Conservation (phyloP, 2,329 filamentous ascomycete genomes). For the Epichloe gansuensis region DNA sequence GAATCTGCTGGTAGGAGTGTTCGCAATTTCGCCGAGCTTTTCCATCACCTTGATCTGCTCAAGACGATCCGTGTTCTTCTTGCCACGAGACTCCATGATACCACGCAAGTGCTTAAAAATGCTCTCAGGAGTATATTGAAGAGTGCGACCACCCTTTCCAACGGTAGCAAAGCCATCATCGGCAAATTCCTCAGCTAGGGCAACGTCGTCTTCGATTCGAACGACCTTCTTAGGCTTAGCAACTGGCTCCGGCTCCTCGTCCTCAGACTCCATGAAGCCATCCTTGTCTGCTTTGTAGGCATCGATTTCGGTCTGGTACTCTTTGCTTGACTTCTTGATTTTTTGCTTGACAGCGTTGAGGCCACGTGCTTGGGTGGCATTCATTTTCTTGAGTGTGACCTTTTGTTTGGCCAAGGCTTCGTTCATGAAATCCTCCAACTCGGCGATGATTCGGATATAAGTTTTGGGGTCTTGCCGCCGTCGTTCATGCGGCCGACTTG, state of each 20-base stretch:
- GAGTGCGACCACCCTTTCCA: conserved; percentile 74
- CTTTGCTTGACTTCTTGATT: conserved; percentile 98
- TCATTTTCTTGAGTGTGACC: conserved; percentile 96
- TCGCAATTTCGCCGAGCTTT: conserved; percentile 80
- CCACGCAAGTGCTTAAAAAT: conserved; percentile 93
- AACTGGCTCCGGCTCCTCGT: conserved; percentile 54
- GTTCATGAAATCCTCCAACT: conserved; percentile 88
- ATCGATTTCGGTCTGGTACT: conserved; percentile 79
- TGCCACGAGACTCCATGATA: conserved; percentile 91
- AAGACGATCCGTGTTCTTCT: conserved; percentile 92
- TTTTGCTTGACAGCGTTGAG: conserved; percentile 96
- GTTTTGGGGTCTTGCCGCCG: conserved; percentile 68
- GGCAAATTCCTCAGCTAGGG: conserved; percentile 45
- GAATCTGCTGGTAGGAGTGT: conserved; percentile 84
- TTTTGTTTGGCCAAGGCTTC: conserved; percentile 94
- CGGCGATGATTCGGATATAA: conserved; percentile 86
- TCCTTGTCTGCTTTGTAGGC: conserved; percentile 78
- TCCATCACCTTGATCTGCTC: conserved; percentile 98
- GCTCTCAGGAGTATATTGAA: conserved; percentile 91
- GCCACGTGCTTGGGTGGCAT: conserved; percentile 84
- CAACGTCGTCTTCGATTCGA: conserved; percentile 30
- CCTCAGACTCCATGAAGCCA: conserved; percentile 74
- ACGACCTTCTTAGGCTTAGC: conserved; percentile 30
- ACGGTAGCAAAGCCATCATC: conserved; percentile 85
- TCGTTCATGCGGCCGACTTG: conserved; percentile 70